Base-by-base conservation (phyloP, 2,329 filamentous ascomycete species). In the Cytospora piceae region DNA sequence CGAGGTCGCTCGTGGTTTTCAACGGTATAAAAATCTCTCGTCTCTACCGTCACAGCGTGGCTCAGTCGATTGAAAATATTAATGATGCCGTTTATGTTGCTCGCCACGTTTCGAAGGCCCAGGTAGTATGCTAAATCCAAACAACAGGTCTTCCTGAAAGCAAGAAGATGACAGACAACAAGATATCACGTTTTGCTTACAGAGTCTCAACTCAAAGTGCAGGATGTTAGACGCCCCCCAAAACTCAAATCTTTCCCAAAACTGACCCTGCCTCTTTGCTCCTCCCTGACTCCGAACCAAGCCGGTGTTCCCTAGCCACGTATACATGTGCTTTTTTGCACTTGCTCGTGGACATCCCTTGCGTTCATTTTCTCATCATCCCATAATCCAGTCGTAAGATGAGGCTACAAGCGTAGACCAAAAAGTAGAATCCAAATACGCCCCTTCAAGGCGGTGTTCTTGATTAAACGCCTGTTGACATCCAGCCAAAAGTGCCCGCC, bases 401-500 rank as follows among this genome's bases (percentile, higher is more conserved):
- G 42, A 46, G 42, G 7, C 6, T 46, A 6, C 12, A 46, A 9
- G 20, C 7, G 6, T 46, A n/a, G 17, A 2, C n/a, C 42, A 20
- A 46, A 22, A n/a, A n/a, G n/a, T 34, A 34, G 49, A 51, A 56
- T 55, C 22, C 2, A 27, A 37, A 42, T 62, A 37, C 37, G 55
- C 37, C 54, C 9, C 9, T 32, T 32, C 39, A 53, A 32, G 34
- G 27, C 7, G n/a, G 32, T 29, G 29, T 20, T 39, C 31, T 20
- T 32, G n/a, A 39, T 46, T 49, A 68, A 32, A 63, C 61, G 7
- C 66, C 66, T 17, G 63, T 68, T 31, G 66, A 68, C 75, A 79
- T 78, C 72, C 74, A 76, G 2, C 70, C 71, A 71, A 77, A 78
- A 66, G 75, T 73, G 11, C 71, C 72, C 5, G 69, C 71, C 9